A percentile compares a stretch with the other conserved stretches of the same genome.
These are phyloP conservation scores for Huntiella moniliformis DNA, from an alignment of 2,329 filamentous ascomycete species.

Conservation along the genomic window DNA sequence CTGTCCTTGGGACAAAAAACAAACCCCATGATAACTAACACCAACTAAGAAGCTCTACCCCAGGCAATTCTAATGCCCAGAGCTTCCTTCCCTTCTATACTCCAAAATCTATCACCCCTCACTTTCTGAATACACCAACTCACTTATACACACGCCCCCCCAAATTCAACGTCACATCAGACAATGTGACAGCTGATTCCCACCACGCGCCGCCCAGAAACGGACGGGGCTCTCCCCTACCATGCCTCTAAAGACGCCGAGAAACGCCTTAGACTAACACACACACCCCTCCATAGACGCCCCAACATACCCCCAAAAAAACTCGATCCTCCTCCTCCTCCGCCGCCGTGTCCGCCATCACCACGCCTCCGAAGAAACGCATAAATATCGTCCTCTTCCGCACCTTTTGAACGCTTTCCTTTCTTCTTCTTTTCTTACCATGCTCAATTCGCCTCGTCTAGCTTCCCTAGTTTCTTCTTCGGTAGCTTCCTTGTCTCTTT, in stretches of 20 bases:
- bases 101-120: too few relatives aligned
- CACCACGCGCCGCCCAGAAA: background rate
- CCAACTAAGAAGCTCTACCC: too few relatives aligned
- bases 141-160: too few relatives aligned
- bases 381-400: slow-evolving; percentile 10
- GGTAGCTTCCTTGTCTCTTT: background rate
- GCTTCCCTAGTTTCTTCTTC: slow-evolving; percentile 6
- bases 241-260: background rate
- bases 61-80: too few relatives aligned
- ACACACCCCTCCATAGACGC: background rate
- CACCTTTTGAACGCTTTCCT: slow-evolving; percentile 1
- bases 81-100: too few relatives aligned
- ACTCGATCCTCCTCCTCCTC: background rate
- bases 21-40: too few relatives aligned
- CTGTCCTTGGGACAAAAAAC: too few relatives aligned
- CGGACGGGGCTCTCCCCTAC: background rate
- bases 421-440: slow-evolving; percentile 6
- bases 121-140: too few relatives aligned
- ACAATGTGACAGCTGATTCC: slow-evolving; percentile 2
- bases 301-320: background rate
- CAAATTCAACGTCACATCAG: background rate
- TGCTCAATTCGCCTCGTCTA: slow-evolving; percentile 3
- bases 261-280: background rate
- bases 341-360: background rate
- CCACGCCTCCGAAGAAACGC: background rate